Percentiles rank a stretch among this genome's conserved stretches.
Evolutionary conservation across 148 eudicot species (phyloP).

Genomic region (Camellia granthamiana): DNA sequence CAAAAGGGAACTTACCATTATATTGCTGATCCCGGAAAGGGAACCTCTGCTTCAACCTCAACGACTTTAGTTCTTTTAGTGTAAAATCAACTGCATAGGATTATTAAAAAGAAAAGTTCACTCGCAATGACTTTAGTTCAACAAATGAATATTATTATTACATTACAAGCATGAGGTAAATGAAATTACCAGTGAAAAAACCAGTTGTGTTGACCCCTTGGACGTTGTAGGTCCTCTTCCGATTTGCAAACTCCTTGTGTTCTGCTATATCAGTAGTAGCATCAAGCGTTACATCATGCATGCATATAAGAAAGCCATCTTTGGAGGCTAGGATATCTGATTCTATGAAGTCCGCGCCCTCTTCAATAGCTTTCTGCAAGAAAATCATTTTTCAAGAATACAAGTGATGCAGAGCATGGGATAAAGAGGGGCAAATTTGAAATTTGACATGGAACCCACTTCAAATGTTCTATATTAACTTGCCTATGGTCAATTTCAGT

Average conservation of each 20-base stretch:
- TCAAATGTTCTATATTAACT: background rate
- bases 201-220: slow-evolving; percentile 80
- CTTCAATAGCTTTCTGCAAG: slow-evolving; percentile 89
- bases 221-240: slow-evolving; percentile 78
- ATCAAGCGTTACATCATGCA: slow-evolving; percentile 78
- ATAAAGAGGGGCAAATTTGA: background rate
- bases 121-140: background rate
- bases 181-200: slow-evolving; percentile 51
- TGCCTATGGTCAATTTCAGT: background rate
- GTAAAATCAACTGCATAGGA: slow-evolving; percentile 80
- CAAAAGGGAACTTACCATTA: slow-evolving; percentile 6
- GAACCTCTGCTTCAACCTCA: slow-evolving; percentile 76
- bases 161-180: slow-evolving; percentile 6
- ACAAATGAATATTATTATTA: background rate
- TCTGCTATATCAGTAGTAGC: slow-evolving; percentile 65
- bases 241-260: slow-evolving; percentile 69
- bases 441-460: background rate
- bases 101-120: background rate
- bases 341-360: slow-evolving; percentile 93
- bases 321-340: slow-evolving; percentile 62
- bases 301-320: slow-evolving; percentile 71
- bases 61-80: slow-evolving; percentile 72
- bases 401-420: background rate
- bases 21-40: slow-evolving; percentile 75
- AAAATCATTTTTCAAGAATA: slow-evolving; percentile 1